phyloP scores from a whole-genome alignment of 1,139 yeast genomes.

The Suhomyces kunorum region DNA sequence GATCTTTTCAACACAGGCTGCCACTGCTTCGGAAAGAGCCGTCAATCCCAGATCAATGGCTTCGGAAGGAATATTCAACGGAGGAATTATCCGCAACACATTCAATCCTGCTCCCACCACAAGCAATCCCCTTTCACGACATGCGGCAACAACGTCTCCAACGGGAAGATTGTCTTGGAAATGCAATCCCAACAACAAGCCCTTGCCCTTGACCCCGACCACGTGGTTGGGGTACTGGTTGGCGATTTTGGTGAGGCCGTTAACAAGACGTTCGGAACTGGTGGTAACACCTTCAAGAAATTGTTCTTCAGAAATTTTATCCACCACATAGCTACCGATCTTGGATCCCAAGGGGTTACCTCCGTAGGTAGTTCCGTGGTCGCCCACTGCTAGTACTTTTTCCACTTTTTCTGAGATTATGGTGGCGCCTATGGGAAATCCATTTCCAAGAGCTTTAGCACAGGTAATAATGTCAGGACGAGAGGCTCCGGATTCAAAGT shows the following conservation, averaged over 20 bases:
- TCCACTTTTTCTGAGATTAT: constrained; percentile 82
- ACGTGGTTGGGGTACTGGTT: constrained; percentile 60
- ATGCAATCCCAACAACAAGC: constrained; percentile 82
- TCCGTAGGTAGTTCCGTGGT: constrained; percentile 97
- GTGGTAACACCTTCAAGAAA: constrained; percentile 60
- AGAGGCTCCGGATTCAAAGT: constrained; percentile 62
- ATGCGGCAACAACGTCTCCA: constrained; percentile 59
- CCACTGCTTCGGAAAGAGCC: constrained; percentile 44
- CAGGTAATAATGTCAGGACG: constrained; percentile 92
- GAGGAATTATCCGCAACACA: constrained; percentile 88
- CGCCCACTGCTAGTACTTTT: constrained; percentile 75
- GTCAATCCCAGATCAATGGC: constrained; percentile 68
- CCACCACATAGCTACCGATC: constrained; percentile 74
- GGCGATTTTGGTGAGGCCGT: constrained; percentile 53
- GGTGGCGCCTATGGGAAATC: constrained; percentile 97
- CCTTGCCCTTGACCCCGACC: constrained; percentile 78
- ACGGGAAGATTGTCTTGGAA: constrained; percentile 61
- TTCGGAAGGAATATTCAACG: constrained; percentile 76
- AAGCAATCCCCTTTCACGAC: constrained; percentile 77
- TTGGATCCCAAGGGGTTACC: constrained; percentile 93
- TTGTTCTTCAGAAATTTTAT: constrained; percentile 58
- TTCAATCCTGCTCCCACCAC: constrained; percentile 90
- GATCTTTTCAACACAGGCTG: constrained; percentile 2
- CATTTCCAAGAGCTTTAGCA: constrained; percentile 97
- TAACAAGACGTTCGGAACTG: constrained; percentile 56